A percentile compares a stretch with the other conserved stretches of the same genome.
These are phyloP conservation scores for Hymenoscyphus fructigenus DNA, from an alignment of 2,329 filamentous ascomycete species.

Conservation along the genomic window DNA sequence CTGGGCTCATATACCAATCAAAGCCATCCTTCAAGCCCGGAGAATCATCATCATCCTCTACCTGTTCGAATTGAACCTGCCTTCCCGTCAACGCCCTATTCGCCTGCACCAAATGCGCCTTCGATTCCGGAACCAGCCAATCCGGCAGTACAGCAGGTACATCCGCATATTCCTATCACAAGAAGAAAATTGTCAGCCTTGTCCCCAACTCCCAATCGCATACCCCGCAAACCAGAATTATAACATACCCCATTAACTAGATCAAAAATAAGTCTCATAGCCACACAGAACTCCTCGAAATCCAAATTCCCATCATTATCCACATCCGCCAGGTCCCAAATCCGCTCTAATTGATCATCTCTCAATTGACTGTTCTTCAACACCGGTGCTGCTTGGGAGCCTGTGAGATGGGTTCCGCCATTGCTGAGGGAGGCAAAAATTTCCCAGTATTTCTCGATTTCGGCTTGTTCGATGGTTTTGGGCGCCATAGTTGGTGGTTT, in stretches of 20 bases:
- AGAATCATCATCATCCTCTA: constrained; percentile 80
- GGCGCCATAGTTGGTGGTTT: constrained; percentile 33
- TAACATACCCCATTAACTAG: constrained; percentile 82
- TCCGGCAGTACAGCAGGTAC: constrained; percentile 86
- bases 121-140: constrained; percentile 96
- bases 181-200: constrained; percentile 9
- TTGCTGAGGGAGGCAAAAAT: constrained; percentile 69
- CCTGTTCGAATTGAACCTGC: constrained; percentile 78
- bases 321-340: constrained; percentile 97
- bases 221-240: neutral
- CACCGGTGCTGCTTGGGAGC: constrained; percentile 67
- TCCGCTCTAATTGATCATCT: constrained; percentile 86
- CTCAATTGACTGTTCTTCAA: constrained; percentile 71
- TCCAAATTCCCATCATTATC: constrained; percentile 97
- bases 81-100: constrained; percentile 75
- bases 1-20: constrained; percentile 98
- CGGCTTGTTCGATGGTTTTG: constrained; percentile 67
- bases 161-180: constrained; percentile 74
- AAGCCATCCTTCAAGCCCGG: constrained; percentile 91
- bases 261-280: constrained; percentile 97
- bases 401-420: constrained; percentile 64
- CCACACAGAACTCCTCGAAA: constrained; percentile 99
- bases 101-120: constrained; percentile 85
- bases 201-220: neutral
- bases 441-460: constrained; percentile 78